Base-by-base conservation (phyloP, 1,139 yeast species). In the Pichia sp. region DNA sequence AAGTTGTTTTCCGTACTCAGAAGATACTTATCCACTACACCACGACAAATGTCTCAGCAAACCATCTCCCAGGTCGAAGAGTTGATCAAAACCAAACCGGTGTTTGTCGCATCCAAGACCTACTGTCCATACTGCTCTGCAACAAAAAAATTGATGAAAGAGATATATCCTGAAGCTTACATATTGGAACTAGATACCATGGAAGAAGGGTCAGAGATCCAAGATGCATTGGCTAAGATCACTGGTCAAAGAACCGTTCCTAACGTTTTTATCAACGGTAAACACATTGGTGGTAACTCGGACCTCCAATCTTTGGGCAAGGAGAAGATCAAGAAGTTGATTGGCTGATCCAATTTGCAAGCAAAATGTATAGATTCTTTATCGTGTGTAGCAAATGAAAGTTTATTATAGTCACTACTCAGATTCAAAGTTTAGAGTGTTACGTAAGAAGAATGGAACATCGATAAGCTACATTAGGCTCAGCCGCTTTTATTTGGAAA, bases 211-310 rank as follows among this genome's bases (percentile, higher is more conserved):
- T 67, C 70, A 16, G 85, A 78, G n/a, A 81, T 92, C 63, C 98
- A 93, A 74, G 85, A 79, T 51, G 95, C 95, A 56, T 78, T 93
- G 60, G 70, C 67, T 49, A 84, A 86, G 67, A 71, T 90, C 61
- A 86, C 95, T 45, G 96, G 97, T 59, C 98, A 93, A 76, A 79
- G 82, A 64, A 90, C 97, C 44, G 98, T 93, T 57, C 99, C 99
- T 60, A 92, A 87, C 72, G 81, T 93, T 61, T 90, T 86, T 73
- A 90, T 93, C 69, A 84, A 79, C 52, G 97, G 96, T 57, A 79
- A 89, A 73, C 97, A 90, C 75, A 82, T 93, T 66, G 99, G 99
- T 59, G 99, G 99, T 57, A 88, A 90, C 79, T 85, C 92, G 51
- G 96, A 87, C 64, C 76, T 92, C 59, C 95, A 89, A 74, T 74